Percentiles rank a stretch among this genome's conserved stretches.
These are phyloP conservation scores for Lizonia empirigonia DNA, from an alignment of 2,329 filamentous ascomycete species.

Conservation along the genomic window DNA sequence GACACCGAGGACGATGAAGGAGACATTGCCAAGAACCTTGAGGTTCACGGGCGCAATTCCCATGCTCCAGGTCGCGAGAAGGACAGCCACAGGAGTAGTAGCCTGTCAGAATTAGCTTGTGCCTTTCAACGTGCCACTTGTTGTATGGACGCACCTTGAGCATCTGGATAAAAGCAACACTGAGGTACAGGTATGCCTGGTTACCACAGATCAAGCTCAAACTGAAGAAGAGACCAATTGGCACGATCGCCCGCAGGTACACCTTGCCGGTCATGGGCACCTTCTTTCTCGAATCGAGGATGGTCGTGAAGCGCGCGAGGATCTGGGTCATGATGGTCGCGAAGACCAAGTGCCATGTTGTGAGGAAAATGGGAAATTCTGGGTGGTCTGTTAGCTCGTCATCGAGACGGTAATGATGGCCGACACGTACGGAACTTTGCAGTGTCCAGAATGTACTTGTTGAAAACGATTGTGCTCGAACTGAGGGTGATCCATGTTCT, in stretches of 20 bases:
- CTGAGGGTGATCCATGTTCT: constrained; percentile 93
- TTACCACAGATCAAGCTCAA: constrained; percentile 96
- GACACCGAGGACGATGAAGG: constrained; percentile 91
- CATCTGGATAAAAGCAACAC: constrained; percentile 98
- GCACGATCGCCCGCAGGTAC: constrained; percentile 90
- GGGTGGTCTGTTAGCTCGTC: constrained; percentile 35
- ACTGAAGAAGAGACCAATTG: constrained; percentile 95
- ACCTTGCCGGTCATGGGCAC: constrained; percentile 97
- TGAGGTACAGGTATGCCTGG: constrained; percentile 92
- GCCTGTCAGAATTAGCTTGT: constrained; percentile 61
- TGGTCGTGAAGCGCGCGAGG: constrained; percentile 83
- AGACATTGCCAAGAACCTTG: constrained; percentile 89
- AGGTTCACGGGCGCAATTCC: constrained; percentile 83
- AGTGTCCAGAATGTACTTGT: constrained; percentile 96
- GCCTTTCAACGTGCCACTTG: background rate
- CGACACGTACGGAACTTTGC: constrained; percentile 76
- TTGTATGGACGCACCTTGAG: constrained; percentile 71
- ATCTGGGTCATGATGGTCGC: constrained; percentile 94
- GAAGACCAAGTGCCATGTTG: constrained; percentile 91
- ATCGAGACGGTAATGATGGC: background rate
- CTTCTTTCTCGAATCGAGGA: constrained; percentile 92
- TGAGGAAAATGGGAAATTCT: constrained; percentile 68
- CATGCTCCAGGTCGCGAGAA: constrained; percentile 86
- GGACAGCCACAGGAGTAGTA: constrained; percentile 90
- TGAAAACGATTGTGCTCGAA: constrained; percentile 96